These are phyloP conservation scores for Aureobasidium sp. DNA, from an alignment of 2,329 filamentous ascomycete species.

Conservation along the genomic window DNA sequence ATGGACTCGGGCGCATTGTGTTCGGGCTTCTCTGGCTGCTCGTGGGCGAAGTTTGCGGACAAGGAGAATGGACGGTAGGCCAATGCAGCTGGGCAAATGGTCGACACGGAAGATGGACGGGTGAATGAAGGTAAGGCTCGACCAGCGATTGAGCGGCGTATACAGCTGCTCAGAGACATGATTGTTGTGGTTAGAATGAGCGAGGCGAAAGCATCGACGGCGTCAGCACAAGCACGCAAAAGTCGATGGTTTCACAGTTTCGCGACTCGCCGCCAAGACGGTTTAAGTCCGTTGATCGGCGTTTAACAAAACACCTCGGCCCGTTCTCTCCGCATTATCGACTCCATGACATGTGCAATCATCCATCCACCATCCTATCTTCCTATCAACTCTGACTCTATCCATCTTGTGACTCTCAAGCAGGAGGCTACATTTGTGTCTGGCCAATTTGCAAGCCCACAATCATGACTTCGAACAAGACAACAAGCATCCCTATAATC, in stretches of 20 bases:
- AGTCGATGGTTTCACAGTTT: background rate
- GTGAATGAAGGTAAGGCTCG: background rate
- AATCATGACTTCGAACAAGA: slow-evolving; percentile 13
- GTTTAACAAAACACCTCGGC: slow-evolving; percentile 9
- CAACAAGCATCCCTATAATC: slow-evolving; percentile 57
- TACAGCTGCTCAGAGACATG: background rate
- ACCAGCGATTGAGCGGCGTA: background rate
- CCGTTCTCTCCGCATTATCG: background rate
- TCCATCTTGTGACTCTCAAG: background rate
- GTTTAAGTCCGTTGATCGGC: background rate
- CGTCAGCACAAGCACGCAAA: background rate
- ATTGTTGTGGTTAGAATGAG: background rate
- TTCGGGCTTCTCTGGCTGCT: background rate
- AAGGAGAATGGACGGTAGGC: background rate
- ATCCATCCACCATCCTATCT: background rate
- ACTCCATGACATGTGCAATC: slow-evolving; percentile 3
- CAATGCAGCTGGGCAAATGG: background rate
- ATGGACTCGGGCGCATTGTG: background rate
- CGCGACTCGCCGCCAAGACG: background rate
- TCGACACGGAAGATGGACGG: background rate
- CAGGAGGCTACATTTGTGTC: background rate
- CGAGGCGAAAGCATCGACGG: background rate
- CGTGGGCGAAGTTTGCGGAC: background rate
- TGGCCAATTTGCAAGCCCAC: background rate
- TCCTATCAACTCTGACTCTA: background rate